Base-by-base conservation (phyloP, 179 eudicot species). In the Beta lomatogona region DNA sequence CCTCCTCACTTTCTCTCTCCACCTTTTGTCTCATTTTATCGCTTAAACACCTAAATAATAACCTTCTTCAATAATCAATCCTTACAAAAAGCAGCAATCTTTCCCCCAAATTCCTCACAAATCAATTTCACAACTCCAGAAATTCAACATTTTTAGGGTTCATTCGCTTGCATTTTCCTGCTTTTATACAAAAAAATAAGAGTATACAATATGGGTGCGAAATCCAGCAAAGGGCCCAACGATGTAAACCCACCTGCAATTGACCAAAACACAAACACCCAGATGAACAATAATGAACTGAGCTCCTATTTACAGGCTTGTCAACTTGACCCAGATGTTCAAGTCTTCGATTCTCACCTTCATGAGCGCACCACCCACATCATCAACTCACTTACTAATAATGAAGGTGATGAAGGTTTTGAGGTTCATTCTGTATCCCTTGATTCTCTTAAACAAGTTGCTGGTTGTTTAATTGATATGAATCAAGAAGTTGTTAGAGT, bases 401-500 rank as follows among this genome's bases (percentile, higher is more conserved):
- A 11, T 28, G 74, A 36, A 53, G 68, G 69, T 5, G 77, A 71
- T 19, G 71, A 64, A 13, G 86, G 88, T 14, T 82, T 86, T 53
- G 89, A 90, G 71, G 88, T 85, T 71, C 87, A 78, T 48, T 78
- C 90, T 45, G 72, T 90, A 2, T 90, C 93, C 50, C 87, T 90
- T 28, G 93, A 90, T 52, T 90, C 91, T 45, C 81, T 86, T 44
- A 79, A 86, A 60, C 86, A 85, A 61, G 88, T 88, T 28, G 83
- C 90, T 61, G 86, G 82, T 14, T 82, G 85, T 58, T 72, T 90
- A 25, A 86, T 90, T 48, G 93, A 89, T 11, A 90, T 85, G 90
- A 89, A 90, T 28, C 89, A 90, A 59, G 90, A 85, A 82, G 93
- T 90, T 53, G 90, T 89, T 28, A 80, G 79, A 6, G 82, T 90